These are phyloP conservation scores for Blastocystis sp. DNA, from an alignment of 352 stramenopile species.

Conservation along the genomic window DNA sequence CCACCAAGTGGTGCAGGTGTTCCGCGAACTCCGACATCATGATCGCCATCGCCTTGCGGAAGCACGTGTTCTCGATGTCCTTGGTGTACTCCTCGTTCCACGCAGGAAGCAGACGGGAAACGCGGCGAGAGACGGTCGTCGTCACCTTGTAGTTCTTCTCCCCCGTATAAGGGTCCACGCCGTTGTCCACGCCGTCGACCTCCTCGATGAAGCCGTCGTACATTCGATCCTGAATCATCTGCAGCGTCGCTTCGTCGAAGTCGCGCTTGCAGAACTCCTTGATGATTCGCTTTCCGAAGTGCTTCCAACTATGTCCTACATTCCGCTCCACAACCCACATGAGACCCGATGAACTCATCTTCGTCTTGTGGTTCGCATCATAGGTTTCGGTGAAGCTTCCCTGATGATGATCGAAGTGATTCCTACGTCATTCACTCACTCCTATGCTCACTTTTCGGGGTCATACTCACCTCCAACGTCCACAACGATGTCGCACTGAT, in stretches of 20 bases:
- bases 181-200: conserved; percentile 54
- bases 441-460: neutral
- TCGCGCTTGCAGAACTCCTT: neutral
- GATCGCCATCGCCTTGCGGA: conserved; percentile 13
- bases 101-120: conserved; percentile 24
- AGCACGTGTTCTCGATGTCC: neutral
- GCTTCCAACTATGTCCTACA: neutral
- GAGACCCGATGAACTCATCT: conserved; percentile 43
- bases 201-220: conserved; percentile 52
- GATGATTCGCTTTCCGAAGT: conserved; percentile 28
- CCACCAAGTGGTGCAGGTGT: neutral
- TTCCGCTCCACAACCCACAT: neutral
- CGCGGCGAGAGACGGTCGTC: neutral
- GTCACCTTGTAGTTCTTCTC: conserved; percentile 32
- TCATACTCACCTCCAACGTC: conserved; percentile 45
- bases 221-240: conserved; percentile 6
- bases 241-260: neutral
- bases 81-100: conserved; percentile 40
- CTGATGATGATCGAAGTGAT: conserved; percentile 46
- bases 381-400: neutral
- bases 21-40: neutral
- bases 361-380: conserved; percentile 47
- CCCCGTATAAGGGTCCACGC: neutral
- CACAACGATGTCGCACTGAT: conserved; percentile 55
- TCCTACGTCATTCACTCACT: neutral